Conservation (phyloP, 139 green algal species). For the Zygnema cylindricum region DNA sequence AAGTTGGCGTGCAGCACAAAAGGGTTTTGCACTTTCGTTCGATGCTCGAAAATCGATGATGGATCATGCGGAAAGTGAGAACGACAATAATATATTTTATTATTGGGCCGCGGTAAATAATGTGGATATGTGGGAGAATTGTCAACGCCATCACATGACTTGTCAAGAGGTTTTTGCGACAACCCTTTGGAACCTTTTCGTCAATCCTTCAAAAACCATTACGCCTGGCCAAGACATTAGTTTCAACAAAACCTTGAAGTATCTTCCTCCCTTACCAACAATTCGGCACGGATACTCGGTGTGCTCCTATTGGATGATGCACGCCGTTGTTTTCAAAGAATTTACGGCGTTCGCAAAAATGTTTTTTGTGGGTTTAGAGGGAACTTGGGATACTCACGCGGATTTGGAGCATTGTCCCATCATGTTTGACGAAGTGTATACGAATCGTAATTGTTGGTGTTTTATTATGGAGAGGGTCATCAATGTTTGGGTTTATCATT, state of each 20-base stretch:
- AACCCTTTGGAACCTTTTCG: not conserved
- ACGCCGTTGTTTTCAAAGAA: not conserved
- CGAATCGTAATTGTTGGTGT: not conserved
- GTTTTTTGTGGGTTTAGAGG: not conserved
- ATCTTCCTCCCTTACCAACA: not conserved
- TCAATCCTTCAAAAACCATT: not conserved
- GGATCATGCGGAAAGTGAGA: not conserved
- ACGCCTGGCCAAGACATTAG: not conserved
- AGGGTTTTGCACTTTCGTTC: not conserved
- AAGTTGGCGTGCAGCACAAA: not conserved
- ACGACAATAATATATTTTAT: not conserved
- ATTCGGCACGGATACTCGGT: not conserved
- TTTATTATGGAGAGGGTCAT: not conserved
- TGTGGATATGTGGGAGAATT: not conserved
- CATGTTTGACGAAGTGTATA: not conserved
- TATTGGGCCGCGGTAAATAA: not conserved
- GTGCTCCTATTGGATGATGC: not conserved
- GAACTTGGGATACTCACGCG: not conserved
- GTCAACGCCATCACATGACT: not conserved
- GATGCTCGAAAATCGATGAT: not conserved
- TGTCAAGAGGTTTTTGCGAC: not conserved
- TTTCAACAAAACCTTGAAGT: too few relatives aligned
- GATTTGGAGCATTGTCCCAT: not conserved
- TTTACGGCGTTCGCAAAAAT: not conserved
- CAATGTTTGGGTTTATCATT: not conserved